Evolutionary conservation across 352 stramenopile species (phyloP).

Genomic region (Globisporangium spinosum): DNA sequence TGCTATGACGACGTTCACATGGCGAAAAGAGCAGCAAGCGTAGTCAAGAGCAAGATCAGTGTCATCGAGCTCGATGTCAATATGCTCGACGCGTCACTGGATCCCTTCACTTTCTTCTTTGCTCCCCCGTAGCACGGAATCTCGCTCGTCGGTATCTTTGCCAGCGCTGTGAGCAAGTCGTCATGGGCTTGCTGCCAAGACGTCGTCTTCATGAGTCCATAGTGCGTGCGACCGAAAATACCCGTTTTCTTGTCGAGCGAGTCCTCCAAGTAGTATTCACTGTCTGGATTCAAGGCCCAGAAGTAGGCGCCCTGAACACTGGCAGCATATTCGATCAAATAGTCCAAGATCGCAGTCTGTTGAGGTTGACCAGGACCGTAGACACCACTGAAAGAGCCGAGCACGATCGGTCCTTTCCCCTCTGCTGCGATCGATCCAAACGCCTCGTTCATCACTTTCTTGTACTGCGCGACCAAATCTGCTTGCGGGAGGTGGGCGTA

Average conservation of each 20-base stretch:
- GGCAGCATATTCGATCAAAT: conserved; percentile 54
- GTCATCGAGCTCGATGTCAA: neutral
- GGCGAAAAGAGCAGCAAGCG: neutral
- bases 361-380: conserved; percentile 50
- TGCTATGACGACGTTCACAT: neutral
- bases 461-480: conserved; percentile 31
- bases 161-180: conserved; percentile 44
- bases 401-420: conserved; percentile 39
- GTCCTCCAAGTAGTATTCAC: conserved; percentile 53
- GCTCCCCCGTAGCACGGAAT: conserved; percentile 63
- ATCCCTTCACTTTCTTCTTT: neutral
- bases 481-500: conserved; percentile 37
- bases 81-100: neutral
- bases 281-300: conserved; percentile 64
- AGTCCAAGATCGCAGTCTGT: conserved; percentile 53
- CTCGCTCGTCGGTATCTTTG: conserved; percentile 34
- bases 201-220: conserved; percentile 45
- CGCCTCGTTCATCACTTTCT: conserved; percentile 40
- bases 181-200: conserved; percentile 55
- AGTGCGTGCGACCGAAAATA: conserved; percentile 50
- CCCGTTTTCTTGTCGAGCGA: conserved; percentile 37
- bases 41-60: neutral
- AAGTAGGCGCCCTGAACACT: conserved; percentile 57
- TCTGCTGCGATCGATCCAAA: conserved; percentile 33
- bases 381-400: conserved; percentile 62